phyloP scores from a whole-genome alignment of 2,329 filamentous ascomycete genomes.

The Xylaria sp. region DNA sequence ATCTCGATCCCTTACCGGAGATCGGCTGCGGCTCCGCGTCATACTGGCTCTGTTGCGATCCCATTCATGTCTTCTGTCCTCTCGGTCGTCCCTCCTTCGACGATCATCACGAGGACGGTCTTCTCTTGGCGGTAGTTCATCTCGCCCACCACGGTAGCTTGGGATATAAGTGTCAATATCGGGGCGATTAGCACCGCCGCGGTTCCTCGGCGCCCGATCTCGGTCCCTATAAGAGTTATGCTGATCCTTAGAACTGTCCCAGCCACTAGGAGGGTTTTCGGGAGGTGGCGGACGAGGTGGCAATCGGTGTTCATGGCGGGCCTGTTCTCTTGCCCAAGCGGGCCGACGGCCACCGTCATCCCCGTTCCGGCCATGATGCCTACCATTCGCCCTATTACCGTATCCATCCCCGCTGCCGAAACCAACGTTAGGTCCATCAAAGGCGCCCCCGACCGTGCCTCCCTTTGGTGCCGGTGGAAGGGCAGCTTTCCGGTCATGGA shows the following conservation, averaged over 20 bases:
- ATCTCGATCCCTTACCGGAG: constrained; percentile 49
- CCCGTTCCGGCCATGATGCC: constrained; percentile 52
- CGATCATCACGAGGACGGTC: constrained; percentile 53
- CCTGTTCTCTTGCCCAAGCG: constrained; percentile 65
- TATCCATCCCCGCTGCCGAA: constrained; percentile 65
- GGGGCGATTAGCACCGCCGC: constrained; percentile 47
- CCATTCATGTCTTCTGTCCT: constrained; percentile 54
- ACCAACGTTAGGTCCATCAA: constrained; percentile 61
- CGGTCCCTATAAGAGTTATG: constrained; percentile 57
- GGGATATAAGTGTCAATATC: constrained; percentile 65
- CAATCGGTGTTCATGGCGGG: constrained; percentile 53
- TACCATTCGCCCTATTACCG: constrained; percentile 61
- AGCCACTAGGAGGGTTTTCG: constrained; percentile 53
- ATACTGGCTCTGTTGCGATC: constrained; percentile 55
- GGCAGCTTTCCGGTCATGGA: constrained; percentile 84
- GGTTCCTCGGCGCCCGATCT: constrained; percentile 50
- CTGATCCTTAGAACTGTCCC: constrained; percentile 54
- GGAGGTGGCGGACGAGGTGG: constrained; percentile 64
- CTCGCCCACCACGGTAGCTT: constrained; percentile 55
- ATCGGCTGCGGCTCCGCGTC: constrained; percentile 60
- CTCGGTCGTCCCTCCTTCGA: constrained; percentile 51
- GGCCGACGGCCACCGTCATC: constrained; percentile 59
- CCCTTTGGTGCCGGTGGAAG: constrained; percentile 92
- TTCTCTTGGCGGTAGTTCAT: constrained; percentile 53
- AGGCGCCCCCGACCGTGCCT: constrained; percentile 81